Evolutionary conservation across 129 eudicot species (phyloP).

Genomic region (Gnaphalium uliginosum): DNA sequence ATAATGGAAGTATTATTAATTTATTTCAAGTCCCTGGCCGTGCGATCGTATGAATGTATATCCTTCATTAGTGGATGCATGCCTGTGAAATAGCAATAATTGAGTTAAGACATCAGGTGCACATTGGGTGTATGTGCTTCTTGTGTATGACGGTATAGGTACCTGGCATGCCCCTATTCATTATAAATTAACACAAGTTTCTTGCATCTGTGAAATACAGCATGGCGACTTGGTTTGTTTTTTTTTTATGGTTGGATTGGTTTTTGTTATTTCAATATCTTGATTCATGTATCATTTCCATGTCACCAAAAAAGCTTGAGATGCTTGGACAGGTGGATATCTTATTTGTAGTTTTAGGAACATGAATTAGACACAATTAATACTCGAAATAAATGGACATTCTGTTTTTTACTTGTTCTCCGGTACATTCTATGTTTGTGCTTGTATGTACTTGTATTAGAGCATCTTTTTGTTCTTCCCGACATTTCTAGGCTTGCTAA

Average conservation of each 20-base stretch:
- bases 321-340: slow-evolving; percentile 10
- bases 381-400: not conserved
- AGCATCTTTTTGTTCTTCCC: not conserved
- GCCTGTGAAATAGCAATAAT: slow-evolving; percentile 1
- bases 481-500: not conserved
- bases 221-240: slow-evolving; percentile 5
- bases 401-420: not conserved
- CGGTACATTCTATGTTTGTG: not conserved
- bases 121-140: slow-evolving; percentile 24
- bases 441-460: slow-evolving; percentile 1
- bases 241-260: not conserved
- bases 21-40: not conserved
- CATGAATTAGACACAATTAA: not conserved
- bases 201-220: slow-evolving; percentile 10
- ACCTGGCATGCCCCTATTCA: slow-evolving; percentile 11
- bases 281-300: slow-evolving; percentile 4
- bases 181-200: not conserved
- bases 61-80: not conserved
- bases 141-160: slow-evolving; percentile 5
- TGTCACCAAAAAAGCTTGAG: slow-evolving; percentile 1
- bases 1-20: not conserved
- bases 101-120: not conserved
- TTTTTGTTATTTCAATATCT: not conserved
- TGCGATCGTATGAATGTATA: not conserved
- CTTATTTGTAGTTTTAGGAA: not conserved